These are phyloP conservation scores for Lichtheimia ramosa DNA, from an alignment of 371 early-diverging fungal genomes.

Conservation along the genomic window DNA sequence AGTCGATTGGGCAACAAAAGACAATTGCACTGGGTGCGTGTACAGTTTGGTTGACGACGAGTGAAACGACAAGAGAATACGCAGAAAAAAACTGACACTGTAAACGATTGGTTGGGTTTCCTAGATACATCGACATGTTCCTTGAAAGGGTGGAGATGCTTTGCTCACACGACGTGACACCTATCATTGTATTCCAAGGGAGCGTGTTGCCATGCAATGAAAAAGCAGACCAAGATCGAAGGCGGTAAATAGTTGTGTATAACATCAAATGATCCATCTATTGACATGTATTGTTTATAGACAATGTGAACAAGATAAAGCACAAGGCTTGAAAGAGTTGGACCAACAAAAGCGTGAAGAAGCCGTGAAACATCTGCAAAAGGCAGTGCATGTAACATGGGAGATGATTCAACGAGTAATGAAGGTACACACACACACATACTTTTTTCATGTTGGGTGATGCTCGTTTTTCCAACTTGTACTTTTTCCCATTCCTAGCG, in stretches of 20 bases:
- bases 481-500: constrained; percentile 30
- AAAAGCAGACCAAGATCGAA: constrained; percentile 63
- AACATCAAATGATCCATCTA: too few species aligned
- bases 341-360: constrained; percentile 50
- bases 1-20: constrained; percentile 64
- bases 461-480: too few species aligned
- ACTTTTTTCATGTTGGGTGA: background rate
- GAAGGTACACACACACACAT: constrained; percentile 37
- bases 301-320: constrained; percentile 31
- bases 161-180: constrained; percentile 67
- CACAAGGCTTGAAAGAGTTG: constrained; percentile 49
- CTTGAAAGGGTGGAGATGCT: constrained; percentile 74
- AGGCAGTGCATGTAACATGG: constrained; percentile 71
- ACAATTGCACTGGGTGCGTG: constrained; percentile 7
- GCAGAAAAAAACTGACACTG: background rate
- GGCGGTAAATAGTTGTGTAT: constrained; percentile 44
- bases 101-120: background rate
- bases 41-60: background rate
- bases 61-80: background rate
- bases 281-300: background rate
- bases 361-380: constrained; percentile 74
- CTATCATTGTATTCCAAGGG: constrained; percentile 98
- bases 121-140: constrained; percentile 75
- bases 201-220: constrained; percentile 84
- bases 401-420: constrained; percentile 80